Conservation (phyloP, 192 early-diverging fungal species). For the Linderina pennispora region DNA sequence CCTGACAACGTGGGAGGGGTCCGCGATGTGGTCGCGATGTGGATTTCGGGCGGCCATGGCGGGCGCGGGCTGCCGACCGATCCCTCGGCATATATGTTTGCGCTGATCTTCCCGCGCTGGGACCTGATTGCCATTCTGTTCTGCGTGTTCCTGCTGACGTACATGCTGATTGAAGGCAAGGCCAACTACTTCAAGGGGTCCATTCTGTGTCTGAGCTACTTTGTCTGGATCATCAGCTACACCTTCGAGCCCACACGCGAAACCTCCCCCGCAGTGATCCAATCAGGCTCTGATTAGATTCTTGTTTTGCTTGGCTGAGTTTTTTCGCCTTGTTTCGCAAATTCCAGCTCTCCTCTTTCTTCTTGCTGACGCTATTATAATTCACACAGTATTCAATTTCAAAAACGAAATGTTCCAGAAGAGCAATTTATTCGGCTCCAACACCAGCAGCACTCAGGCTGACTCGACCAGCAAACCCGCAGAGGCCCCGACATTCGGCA, state of each 20-base stretch:
- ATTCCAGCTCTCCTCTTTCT: neutral
- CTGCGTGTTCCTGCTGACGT: constrained; percentile 75
- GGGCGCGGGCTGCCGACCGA: constrained; percentile 39
- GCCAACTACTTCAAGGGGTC: constrained; percentile 96
- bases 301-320: no score
- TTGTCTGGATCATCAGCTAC: constrained; percentile 74
- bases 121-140: constrained; percentile 56
- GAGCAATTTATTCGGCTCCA: constrained; percentile 7
- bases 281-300: constrained; percentile 26
- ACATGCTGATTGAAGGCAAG: constrained; percentile 93
- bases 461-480: no score
- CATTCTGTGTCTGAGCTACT: constrained; percentile 82
- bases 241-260: constrained; percentile 60
- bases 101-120: constrained; percentile 67
- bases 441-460: no score
- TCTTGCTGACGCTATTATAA: neutral
- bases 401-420: neutral
- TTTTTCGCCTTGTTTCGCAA: no score
- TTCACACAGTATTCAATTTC: no score
- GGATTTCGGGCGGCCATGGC: constrained; percentile 5
- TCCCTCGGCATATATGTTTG: constrained; percentile 48
- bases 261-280: no score
- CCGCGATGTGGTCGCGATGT: neutral
- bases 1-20: constrained; percentile 32
- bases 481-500: neutral